Evolutionary conservation across 495 filamentous ascomycete species (phyloP).

Genomic region (Echria macrotheca): DNA sequence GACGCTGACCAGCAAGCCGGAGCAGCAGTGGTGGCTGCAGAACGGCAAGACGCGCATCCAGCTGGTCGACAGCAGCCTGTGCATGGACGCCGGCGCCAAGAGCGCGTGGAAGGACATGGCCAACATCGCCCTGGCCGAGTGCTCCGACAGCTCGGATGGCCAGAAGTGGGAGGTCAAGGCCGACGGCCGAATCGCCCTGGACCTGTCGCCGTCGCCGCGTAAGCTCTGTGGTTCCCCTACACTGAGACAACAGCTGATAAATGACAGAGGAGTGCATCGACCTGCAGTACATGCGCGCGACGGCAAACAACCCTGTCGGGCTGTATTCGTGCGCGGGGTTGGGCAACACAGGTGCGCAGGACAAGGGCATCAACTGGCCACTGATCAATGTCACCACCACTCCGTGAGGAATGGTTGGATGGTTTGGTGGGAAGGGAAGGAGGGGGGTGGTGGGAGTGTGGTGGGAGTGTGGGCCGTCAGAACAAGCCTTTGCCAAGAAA

Average conservation of each 20-base stretch:
- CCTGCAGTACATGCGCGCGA: slow-evolving; percentile 47
- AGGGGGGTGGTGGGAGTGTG: not conserved
- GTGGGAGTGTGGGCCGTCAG: too few species aligned
- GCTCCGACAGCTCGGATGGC: slow-evolving; percentile 32
- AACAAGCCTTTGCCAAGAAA: slow-evolving; percentile 7
- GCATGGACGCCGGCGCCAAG: slow-evolving; percentile 46
- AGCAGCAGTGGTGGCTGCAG: slow-evolving; percentile 48
- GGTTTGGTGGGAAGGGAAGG: not conserved
- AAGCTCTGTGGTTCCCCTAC: too few species aligned
- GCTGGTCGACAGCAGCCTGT: slow-evolving; percentile 40
- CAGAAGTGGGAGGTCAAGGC: slow-evolving; percentile 45
- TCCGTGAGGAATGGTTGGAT: not conserved
- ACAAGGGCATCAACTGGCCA: slow-evolving; percentile 53
- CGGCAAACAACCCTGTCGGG: slow-evolving; percentile 47
- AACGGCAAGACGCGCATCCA: slow-evolving; percentile 38
- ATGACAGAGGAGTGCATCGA: slow-evolving; percentile 47
- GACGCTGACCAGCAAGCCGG: slow-evolving; percentile 34
- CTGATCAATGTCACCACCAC: slow-evolving; percentile 31
- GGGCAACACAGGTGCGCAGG: slow-evolving; percentile 43
- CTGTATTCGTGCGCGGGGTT: slow-evolving; percentile 46
- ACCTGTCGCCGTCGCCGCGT: slow-evolving; percentile 34
- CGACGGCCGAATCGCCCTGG: slow-evolving; percentile 46
- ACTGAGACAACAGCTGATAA: too few species aligned
- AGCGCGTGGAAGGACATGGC: slow-evolving; percentile 51
- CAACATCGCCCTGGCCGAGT: slow-evolving; percentile 37